phyloP scores from a whole-genome alignment of 768 basidiomycete species.

The Hypholoma fasciculare region DNA sequence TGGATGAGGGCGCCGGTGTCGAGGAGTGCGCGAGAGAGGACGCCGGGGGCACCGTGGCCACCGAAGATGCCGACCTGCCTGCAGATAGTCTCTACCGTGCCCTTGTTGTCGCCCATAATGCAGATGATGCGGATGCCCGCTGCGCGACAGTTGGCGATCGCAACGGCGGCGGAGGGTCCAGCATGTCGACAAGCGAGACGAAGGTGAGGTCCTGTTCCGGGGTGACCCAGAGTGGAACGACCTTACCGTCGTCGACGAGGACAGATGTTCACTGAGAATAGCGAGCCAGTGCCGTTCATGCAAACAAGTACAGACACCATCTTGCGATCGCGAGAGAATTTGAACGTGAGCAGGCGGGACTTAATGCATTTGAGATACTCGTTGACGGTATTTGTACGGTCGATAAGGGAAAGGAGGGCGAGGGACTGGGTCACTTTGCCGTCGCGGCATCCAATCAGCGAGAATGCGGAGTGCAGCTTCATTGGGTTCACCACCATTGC shows the following conservation, averaged over 20 bases:
- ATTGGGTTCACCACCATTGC: conserved; percentile 93
- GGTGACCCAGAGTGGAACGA: conserved; percentile 70
- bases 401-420: conserved; percentile 49
- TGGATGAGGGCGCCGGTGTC: too few relatives aligned
- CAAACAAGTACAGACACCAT: conserved; percentile 97
- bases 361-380: conserved; percentile 76
- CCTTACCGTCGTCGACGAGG: conserved; percentile 62
- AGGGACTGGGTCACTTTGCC: conserved; percentile 58
- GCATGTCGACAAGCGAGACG: conserved; percentile 95
- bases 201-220: conserved; percentile 83
- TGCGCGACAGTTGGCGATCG: conserved; percentile 86
- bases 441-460: conserved; percentile 82
- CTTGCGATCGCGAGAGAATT: conserved; percentile 97
- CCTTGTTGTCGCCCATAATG: conserved; percentile 98
- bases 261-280: conserved; percentile 86
- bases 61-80: conserved; percentile 93
- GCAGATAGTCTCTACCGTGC: conserved; percentile 97
- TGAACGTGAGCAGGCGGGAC: conserved; percentile 88
- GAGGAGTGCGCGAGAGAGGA: too few relatives aligned
- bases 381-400: conserved; percentile 83
- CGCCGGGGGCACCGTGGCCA: too few relatives aligned
- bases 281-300: conserved; percentile 64
- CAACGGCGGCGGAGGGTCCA: conserved; percentile 94
- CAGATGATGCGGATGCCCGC: conserved; percentile 96
- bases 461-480: conserved; percentile 96